A percentile compares a stretch with the other conserved stretches of the same genome.
Evolutionary conservation across 2,329 filamentous ascomycete species (phyloP).

Genomic region (Sclerotinia glacialis): DNA sequence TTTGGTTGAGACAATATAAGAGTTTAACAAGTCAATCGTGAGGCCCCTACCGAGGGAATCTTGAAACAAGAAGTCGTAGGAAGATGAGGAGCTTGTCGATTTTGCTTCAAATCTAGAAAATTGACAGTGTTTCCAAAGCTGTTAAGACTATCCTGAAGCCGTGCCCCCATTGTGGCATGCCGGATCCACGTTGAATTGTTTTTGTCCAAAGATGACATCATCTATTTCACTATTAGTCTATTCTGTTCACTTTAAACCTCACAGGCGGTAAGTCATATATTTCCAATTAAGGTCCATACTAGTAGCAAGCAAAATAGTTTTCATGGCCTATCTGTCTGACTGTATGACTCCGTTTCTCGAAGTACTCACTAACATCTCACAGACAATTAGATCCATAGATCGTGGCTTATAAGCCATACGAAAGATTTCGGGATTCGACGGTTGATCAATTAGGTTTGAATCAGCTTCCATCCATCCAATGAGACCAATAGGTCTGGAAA

Average conservation of each 20-base stretch:
- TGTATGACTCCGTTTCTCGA: not conserved
- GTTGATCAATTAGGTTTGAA: too few species aligned
- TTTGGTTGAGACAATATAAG: too few species aligned
- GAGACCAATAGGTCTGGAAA: too few species aligned
- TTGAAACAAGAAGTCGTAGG: not conserved
- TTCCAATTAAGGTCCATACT: accelerated
- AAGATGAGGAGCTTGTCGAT: not conserved
- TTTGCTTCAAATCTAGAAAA: not conserved
- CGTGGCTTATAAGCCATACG: too few species aligned
- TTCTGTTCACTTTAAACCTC: not conserved
- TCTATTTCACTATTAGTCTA: not conserved
- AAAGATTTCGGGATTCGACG: too few species aligned
- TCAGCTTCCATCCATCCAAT: too few species aligned
- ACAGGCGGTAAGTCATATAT: not conserved
- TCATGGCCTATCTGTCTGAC: not conserved
- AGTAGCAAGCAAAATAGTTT: not conserved
- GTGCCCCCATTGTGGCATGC: not conserved
- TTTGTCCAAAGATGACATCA: not conserved
- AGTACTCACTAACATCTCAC: not conserved
- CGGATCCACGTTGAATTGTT: not conserved
- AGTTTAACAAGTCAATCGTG: not conserved
- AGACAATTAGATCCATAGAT: not conserved
- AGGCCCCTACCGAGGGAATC: not conserved
- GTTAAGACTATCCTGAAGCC: not conserved
- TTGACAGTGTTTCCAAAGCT: not conserved